Percentiles rank a stretch among this genome's conserved stretches.
Conservation (phyloP, 2,329 filamentous ascomycete genomes). For the Shiraia sp. region DNA sequence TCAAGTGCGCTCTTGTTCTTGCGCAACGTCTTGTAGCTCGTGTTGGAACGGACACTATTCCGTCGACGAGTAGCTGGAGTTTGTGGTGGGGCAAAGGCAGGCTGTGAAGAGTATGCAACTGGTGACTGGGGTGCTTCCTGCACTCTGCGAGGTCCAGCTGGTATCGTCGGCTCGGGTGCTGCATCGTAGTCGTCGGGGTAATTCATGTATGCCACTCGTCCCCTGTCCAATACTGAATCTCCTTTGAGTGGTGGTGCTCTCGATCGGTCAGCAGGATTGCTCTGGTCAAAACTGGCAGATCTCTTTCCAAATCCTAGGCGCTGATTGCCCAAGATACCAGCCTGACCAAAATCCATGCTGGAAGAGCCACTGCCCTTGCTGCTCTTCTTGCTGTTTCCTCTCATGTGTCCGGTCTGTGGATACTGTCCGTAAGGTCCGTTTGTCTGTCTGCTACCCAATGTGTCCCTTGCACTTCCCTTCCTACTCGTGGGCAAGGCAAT, state of each 20-base stretch:
- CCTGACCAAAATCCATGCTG: constrained; percentile 68
- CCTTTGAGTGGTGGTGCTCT: constrained; percentile 37
- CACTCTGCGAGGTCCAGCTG: constrained; percentile 71
- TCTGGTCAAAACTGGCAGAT: constrained; percentile 75
- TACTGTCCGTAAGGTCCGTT: constrained; percentile 32
- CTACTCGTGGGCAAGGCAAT: constrained; percentile 48
- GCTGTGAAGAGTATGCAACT: constrained; percentile 43
- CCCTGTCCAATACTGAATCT: constrained; percentile 50
- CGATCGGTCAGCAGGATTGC: constrained; percentile 23
- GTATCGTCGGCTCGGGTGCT: constrained; percentile 83
- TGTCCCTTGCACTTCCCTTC: constrained; percentile 42
- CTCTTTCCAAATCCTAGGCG: constrained; percentile 60
- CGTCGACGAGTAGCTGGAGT: constrained; percentile 55
- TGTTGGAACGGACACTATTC: constrained; percentile 63
- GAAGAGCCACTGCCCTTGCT: constrained; percentile 74
- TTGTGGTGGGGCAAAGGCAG: constrained; percentile 44
- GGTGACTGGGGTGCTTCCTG: constrained; percentile 49
- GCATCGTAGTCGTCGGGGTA: constrained; percentile 71
- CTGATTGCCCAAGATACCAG: constrained; percentile 61
- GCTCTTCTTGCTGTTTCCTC: constrained; percentile 59
- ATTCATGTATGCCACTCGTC: constrained; percentile 47
- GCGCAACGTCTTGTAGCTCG: constrained; percentile 48
- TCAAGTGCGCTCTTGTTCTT: constrained; percentile 50
- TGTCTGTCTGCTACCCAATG: constrained; percentile 22
- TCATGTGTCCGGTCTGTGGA: constrained; percentile 34